Evolutionary conservation across 306 rosid species (phyloP).

Genomic region (Citrullus mucosospermus): DNA sequence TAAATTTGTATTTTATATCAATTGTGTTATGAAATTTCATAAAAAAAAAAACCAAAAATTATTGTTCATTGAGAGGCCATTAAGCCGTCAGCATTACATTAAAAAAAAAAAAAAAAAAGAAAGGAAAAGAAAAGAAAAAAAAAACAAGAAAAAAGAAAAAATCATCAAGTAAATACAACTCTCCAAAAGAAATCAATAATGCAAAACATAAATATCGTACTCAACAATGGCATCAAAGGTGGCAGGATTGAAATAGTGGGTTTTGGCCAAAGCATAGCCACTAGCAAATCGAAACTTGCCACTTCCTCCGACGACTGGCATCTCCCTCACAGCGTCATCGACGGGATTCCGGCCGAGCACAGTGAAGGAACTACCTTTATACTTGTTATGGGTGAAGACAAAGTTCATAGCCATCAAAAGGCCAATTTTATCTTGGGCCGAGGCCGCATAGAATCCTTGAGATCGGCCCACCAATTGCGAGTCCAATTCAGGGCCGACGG

Average conservation of each 20-base stretch:
- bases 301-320: not conserved
- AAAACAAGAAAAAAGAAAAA: too few relatives aligned
- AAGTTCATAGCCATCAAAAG: not conserved
- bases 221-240: not conserved
- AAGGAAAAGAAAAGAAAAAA: too few relatives aligned
- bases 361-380: not conserved
- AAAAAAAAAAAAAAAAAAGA: too few relatives aligned
- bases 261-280: not conserved
- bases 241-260: not conserved
- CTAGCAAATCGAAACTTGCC: not conserved
- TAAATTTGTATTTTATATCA: too few relatives aligned
- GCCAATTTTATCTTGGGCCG: not conserved
- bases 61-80: too few relatives aligned
- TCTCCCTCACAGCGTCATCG: not conserved
- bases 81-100: too few relatives aligned
- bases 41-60: too few relatives aligned
- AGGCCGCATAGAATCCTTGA: not conserved
- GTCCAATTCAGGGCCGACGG: not conserved
- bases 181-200: too few relatives aligned
- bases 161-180: too few relatives aligned
- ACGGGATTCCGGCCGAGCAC: not conserved
- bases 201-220: not conserved
- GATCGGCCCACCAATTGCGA: not conserved
- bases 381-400: not conserved
- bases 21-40: too few relatives aligned